phyloP scores from a whole-genome alignment of 2,329 filamentous ascomycete species.

The Curvularia sp. region DNA sequence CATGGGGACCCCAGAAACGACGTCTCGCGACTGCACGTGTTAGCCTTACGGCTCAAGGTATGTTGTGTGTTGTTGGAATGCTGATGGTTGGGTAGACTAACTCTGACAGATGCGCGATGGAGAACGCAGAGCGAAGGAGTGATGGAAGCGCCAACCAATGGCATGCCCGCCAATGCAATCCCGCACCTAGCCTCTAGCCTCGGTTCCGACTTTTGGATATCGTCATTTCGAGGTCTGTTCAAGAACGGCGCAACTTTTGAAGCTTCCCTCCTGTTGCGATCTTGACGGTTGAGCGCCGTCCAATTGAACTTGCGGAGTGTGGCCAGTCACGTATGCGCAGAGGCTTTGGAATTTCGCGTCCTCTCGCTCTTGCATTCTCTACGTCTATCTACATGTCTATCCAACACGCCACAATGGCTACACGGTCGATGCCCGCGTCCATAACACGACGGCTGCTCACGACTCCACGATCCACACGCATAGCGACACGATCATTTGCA shows the following conservation, averaged over 20 bases:
- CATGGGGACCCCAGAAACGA: neutral
- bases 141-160: conserved; percentile 28
- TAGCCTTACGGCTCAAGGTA: neutral
- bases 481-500: conserved; percentile 30
- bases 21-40: neutral
- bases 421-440: conserved; percentile 39
- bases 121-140: neutral
- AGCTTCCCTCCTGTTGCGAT: conserved; percentile 18
- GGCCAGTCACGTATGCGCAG: conserved; percentile 2
- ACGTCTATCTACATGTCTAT: conserved; percentile 1
- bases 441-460: conserved; percentile 39
- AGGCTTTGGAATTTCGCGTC: neutral
- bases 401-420: conserved; percentile 40
- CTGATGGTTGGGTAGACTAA: neutral
- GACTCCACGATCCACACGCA: conserved; percentile 28
- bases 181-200: conserved; percentile 40
- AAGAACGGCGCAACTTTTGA: conserved; percentile 26
- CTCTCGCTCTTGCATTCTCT: conserved; percentile 1
- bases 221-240: conserved; percentile 29
- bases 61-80: neutral
- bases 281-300: conserved; percentile 14
- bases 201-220: conserved; percentile 32
- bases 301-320: conserved; percentile 5
- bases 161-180: conserved; percentile 28
- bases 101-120: conserved; percentile 2